phyloP scores from a whole-genome alignment of 2,329 filamentous ascomycete genomes.

The Fusarium succisae region DNA sequence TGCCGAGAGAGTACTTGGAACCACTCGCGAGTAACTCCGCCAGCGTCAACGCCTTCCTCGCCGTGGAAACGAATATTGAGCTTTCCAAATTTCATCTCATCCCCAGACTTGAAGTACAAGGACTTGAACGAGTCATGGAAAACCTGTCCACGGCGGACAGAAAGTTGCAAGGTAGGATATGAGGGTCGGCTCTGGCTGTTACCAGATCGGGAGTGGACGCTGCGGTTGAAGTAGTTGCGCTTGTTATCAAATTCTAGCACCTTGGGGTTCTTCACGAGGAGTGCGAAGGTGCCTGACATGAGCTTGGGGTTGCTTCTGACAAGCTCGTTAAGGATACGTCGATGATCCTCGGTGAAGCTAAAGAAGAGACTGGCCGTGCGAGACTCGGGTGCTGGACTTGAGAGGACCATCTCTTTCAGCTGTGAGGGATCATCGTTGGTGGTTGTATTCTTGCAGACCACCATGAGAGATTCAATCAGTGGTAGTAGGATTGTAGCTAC shows the following conservation, averaged over 20 bases:
- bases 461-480: constrained; percentile 96
- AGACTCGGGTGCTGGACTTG: constrained; percentile 79
- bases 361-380: constrained; percentile 94
- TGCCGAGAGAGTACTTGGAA: constrained; percentile 97
- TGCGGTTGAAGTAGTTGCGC: constrained; percentile 97
- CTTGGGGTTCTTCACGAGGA: constrained; percentile 98
- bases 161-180: constrained; percentile 80
- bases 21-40: constrained; percentile 97
- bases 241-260: constrained; percentile 99
- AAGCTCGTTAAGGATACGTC: constrained; percentile 96
- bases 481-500: constrained; percentile 95
- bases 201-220: constrained; percentile 78
- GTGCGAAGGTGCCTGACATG: constrained; percentile 97
- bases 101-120: constrained; percentile 95
- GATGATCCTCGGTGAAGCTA: constrained; percentile 95
- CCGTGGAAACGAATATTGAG: constrained; percentile 97
- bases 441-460: constrained; percentile 98
- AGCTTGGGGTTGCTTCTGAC: constrained; percentile 96
- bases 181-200: constrained; percentile 75
- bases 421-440: constrained; percentile 72
- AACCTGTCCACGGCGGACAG: constrained; percentile 91
- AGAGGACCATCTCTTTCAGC: constrained; percentile 74
- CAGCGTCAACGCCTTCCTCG: constrained; percentile 97
- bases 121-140: constrained; percentile 99
- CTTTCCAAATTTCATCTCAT: constrained; percentile 99